Evolutionary conservation across 176 grass and related monocot species (phyloP).

Genomic region (Chrysopogon serrulatus): DNA sequence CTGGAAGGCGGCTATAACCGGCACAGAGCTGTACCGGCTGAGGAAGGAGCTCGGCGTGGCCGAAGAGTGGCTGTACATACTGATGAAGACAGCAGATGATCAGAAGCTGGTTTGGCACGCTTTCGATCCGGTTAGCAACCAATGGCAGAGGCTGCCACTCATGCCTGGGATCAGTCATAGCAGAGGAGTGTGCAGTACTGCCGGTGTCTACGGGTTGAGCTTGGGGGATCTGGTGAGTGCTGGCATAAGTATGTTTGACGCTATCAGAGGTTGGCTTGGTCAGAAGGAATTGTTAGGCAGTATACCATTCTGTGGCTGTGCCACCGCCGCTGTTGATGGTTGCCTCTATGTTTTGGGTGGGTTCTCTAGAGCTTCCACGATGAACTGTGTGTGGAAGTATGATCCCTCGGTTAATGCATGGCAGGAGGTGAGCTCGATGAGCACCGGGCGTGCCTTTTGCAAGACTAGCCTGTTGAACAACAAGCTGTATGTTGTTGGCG

Average conservation of each 20-base stretch:
- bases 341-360: conserved; percentile 81
- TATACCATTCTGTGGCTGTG: conserved; percentile 48
- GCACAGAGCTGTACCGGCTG: conserved; percentile 34
- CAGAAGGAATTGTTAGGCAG: conserved; percentile 31
- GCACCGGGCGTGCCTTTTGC: conserved; percentile 57
- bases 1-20: conserved; percentile 52
- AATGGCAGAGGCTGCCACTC: conserved; percentile 62
- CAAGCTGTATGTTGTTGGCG: conserved; percentile 86
- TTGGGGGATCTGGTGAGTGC: conserved; percentile 28
- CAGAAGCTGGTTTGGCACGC: conserved; percentile 56
- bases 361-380: conserved; percentile 45
- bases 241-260: conserved; percentile 44
- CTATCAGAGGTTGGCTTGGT: conserved; percentile 58
- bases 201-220: conserved; percentile 16
- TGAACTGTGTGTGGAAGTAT: conserved; percentile 63
- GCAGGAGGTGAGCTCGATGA: conserved; percentile 67
- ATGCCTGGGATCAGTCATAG: conserved; percentile 49
- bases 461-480: conserved; percentile 65
- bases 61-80: conserved; percentile 72
- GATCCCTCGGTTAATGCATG: conserved; percentile 67
- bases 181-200: conserved; percentile 31
- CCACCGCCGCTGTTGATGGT: conserved; percentile 37
- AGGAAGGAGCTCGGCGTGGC: conserved; percentile 49
- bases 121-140: conserved; percentile 52
- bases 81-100: conserved; percentile 26